Evolutionary conservation across 371 early-diverging fungal genomes (phyloP).

Genomic region (Blakeslea trispora): DNA sequence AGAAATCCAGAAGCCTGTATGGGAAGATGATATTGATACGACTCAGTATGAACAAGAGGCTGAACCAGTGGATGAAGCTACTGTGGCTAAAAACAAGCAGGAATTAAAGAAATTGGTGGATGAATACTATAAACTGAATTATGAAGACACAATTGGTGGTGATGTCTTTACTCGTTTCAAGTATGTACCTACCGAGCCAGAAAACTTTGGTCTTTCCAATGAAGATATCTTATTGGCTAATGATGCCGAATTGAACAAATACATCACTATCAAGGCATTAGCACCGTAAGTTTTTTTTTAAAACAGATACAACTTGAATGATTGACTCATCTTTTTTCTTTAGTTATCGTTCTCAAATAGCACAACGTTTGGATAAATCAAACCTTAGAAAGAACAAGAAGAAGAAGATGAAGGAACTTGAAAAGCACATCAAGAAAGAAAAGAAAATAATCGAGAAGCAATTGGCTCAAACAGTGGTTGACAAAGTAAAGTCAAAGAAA

Average conservation of each 20-base stretch:
- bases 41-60: constrained; percentile 67
- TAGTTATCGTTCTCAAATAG: constrained; percentile 3
- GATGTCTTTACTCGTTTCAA: constrained; percentile 89
- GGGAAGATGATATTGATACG: constrained; percentile 74
- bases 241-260: constrained; percentile 85
- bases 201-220: constrained; percentile 75
- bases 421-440: no score
- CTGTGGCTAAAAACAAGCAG: constrained; percentile 21
- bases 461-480: no score
- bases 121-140: constrained; percentile 90
- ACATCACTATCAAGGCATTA: constrained; percentile 81
- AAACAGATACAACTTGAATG: no score
- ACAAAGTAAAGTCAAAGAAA: no score
- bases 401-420: no score
- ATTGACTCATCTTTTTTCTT: not conserved
- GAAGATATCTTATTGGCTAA: constrained; percentile 90
- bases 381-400: not conserved
- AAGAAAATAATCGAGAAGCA: no score
- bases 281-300: constrained; percentile 84
- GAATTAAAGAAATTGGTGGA: constrained; percentile 70
- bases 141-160: constrained; percentile 92
- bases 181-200: constrained; percentile 78
- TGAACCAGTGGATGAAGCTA: constrained; percentile 1
- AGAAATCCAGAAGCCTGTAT: constrained; percentile 67
- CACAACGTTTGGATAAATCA: not conserved